Percentiles rank a stretch among this genome's conserved stretches.
Evolutionary conservation across 2,329 filamentous ascomycete genomes (phyloP).

Genomic region (Mollisiaceae sp.): DNA sequence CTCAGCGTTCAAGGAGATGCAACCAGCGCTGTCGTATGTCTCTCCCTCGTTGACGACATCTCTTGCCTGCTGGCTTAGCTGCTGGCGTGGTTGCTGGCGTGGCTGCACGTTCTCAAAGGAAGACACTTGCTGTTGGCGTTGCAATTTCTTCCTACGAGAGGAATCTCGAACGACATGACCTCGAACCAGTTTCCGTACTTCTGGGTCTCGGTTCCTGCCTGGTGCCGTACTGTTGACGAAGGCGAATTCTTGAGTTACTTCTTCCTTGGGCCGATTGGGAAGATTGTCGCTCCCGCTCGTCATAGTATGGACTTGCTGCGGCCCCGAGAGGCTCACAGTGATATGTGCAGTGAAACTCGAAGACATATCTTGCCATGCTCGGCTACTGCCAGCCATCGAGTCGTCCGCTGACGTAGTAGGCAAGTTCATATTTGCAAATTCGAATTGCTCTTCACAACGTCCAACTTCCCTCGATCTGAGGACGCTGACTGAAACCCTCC

Average conservation of each 20-base stretch:
- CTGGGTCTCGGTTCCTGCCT: slow-evolving; percentile 16
- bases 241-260: slow-evolving; percentile 15
- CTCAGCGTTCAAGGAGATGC: neutral
- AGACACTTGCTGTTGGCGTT: neutral
- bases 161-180: slow-evolving; percentile 22
- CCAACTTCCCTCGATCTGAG: too few species aligned
- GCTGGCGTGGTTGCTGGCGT: neutral
- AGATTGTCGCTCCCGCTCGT: neutral
- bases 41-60: neutral
- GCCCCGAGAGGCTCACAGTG: neutral
- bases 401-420: neutral
- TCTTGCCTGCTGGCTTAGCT: too few species aligned
- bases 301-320: neutral
- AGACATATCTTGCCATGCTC: neutral
- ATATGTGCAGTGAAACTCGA: neutral
- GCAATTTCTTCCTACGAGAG: slow-evolving; percentile 17
- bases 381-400: neutral
- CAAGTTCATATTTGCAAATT: neutral
- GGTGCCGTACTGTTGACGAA: slow-evolving; percentile 23
- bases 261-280: neutral
- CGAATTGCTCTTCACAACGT: too few species aligned
- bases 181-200: slow-evolving; percentile 18
- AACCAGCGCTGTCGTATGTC: neutral
- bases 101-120: neutral
- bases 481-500: neutral